Conservation (phyloP, 176 grass and related monocot genomes). For the Tillandsia leiboldiana region DNA sequence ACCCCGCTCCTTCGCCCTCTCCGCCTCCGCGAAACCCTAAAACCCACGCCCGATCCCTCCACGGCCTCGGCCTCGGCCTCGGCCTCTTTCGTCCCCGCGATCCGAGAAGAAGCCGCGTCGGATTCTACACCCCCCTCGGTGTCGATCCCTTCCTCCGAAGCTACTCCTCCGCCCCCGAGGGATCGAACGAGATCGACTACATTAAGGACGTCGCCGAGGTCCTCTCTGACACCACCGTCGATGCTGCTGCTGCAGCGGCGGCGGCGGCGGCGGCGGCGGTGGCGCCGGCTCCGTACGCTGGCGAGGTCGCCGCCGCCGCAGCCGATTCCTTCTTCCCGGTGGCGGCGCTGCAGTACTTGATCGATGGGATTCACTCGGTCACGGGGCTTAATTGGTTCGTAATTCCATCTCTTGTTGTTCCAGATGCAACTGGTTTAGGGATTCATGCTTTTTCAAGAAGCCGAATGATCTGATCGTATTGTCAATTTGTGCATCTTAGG, state of each 20-base stretch:
- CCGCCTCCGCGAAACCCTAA: neutral
- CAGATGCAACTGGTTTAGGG: too few relatives aligned
- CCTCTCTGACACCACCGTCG: slow-evolving; percentile 32
- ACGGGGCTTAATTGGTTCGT: slow-evolving; percentile 65
- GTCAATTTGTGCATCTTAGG: slow-evolving; percentile 36
- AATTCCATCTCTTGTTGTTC: neutral
- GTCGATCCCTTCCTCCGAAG: slow-evolving; percentile 12
- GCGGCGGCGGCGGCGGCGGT: slow-evolving; percentile 10
- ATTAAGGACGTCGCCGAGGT: slow-evolving; percentile 9
- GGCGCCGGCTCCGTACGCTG: slow-evolving; percentile 55
- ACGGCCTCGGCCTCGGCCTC: neutral
- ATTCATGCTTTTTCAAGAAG: too few relatives aligned
- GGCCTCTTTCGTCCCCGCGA: neutral
- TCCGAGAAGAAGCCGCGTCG: neutral
- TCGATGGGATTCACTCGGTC: slow-evolving; percentile 59
- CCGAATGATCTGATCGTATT: neutral
- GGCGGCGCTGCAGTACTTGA: slow-evolving; percentile 74
- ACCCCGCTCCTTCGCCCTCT: neutral
- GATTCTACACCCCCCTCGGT: slow-evolving; percentile 12
- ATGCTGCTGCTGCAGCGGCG: slow-evolving; percentile 28
- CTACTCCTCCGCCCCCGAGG: slow-evolving; percentile 8
- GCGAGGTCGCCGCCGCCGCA: slow-evolving; percentile 85
- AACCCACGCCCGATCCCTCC: neutral
- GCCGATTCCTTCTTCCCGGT: slow-evolving; percentile 54
- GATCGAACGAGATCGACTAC: neutral